Evolutionary conservation across 768 basidiomycete genomes (phyloP).

Genomic region (Leccinum subgranulosum): DNA sequence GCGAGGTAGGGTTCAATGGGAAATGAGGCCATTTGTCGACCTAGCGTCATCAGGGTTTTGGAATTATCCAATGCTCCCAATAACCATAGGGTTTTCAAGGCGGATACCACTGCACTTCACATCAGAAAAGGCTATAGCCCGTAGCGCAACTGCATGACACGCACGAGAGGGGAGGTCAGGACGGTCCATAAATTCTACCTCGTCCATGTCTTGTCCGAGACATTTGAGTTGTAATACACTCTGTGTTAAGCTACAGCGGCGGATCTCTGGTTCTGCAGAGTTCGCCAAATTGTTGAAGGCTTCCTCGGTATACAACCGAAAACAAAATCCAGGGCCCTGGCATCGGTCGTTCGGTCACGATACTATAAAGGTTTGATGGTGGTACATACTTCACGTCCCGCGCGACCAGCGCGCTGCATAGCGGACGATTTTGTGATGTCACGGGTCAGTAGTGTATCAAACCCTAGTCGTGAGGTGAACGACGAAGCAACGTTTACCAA

Average conservation of each 20-base stretch:
- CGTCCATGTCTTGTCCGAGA: slow-evolving; percentile 74
- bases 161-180: slow-evolving; percentile 74
- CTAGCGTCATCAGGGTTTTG: slow-evolving; percentile 65
- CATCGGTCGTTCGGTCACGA: slow-evolving; percentile 1
- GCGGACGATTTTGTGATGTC: slow-evolving; percentile 90
- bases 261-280: slow-evolving; percentile 85
- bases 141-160: slow-evolving; percentile 26
- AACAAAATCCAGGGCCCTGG: slow-evolving; percentile 82
- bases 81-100: slow-evolving; percentile 70
- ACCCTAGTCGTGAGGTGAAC: slow-evolving; percentile 47
- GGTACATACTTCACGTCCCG: slow-evolving; percentile 77
- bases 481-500: neutral
- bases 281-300: slow-evolving; percentile 64
- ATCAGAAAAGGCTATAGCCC: neutral
- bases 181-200: slow-evolving; percentile 85
- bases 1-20: slow-evolving; percentile 88
- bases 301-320: slow-evolving; percentile 86
- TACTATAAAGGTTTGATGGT: neutral
- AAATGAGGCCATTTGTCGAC: slow-evolving; percentile 83
- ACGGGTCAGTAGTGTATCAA: slow-evolving; percentile 81
- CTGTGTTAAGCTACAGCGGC: slow-evolving; percentile 79
- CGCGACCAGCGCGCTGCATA: slow-evolving; percentile 92
- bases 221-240: slow-evolving; percentile 85
- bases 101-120: slow-evolving; percentile 46
- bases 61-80: slow-evolving; percentile 74